Evolutionary conservation across 495 filamentous ascomycete genomes (phyloP).

Genomic region (Umbilicaria muhlenbergii): DNA sequence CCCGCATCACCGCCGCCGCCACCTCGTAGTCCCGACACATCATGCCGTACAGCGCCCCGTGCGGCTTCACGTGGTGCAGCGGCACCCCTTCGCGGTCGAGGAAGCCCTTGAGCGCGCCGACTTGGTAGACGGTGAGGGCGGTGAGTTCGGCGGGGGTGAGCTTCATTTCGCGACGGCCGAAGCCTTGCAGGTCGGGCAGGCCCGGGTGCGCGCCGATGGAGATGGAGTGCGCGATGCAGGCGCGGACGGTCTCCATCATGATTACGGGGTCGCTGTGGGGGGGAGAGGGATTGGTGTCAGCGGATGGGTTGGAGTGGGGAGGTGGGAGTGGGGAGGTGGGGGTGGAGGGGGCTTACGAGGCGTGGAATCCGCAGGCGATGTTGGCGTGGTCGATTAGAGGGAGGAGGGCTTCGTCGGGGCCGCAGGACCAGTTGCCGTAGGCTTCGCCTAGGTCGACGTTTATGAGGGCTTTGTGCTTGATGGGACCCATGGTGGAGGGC

Average conservation of each 20-base stretch:
- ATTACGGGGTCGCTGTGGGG: conserved; percentile 34
- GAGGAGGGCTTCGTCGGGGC: conserved; percentile 42
- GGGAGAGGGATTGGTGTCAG: neutral
- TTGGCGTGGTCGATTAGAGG: conserved; percentile 46
- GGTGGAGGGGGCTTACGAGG: conserved; percentile 11
- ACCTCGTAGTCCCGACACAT: conserved; percentile 36
- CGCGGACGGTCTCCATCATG: conserved; percentile 40
- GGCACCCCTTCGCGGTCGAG: conserved; percentile 35
- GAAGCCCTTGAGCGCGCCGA: conserved; percentile 41
- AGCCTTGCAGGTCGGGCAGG: conserved; percentile 44
- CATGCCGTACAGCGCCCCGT: conserved; percentile 40
- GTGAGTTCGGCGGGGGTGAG: conserved; percentile 38
- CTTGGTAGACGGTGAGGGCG: conserved; percentile 40
- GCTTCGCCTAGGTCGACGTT: conserved; percentile 38
- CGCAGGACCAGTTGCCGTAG: conserved; percentile 20
- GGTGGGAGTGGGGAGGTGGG: neutral
- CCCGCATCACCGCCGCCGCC: conserved; percentile 34
- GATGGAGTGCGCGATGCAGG: conserved; percentile 38
- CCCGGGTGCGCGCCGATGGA: conserved; percentile 44
- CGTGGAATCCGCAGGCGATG: conserved; percentile 46
- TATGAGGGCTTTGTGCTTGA: conserved; percentile 32
- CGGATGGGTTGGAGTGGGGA: too few species aligned
- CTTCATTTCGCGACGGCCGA: conserved; percentile 42
- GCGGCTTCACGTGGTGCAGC: conserved; percentile 45
- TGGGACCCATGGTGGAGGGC: conserved; percentile 20